Evolutionary conservation across 2,329 filamentous ascomycete genomes (phyloP).

Genomic region (Colletotrichum tropicale): DNA sequence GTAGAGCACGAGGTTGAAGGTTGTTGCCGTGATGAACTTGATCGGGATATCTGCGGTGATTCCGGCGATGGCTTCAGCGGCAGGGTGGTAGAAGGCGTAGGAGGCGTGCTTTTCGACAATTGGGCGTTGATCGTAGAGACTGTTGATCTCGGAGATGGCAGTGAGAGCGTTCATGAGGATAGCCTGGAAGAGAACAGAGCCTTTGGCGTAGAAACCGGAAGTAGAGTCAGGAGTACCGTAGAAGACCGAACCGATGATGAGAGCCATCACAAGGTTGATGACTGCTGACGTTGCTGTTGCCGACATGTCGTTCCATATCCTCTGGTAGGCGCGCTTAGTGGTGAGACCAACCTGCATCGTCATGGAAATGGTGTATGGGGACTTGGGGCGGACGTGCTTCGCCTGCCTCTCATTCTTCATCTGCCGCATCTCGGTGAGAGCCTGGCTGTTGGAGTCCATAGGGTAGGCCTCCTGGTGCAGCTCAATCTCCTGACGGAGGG

Average conservation of each 20-base stretch:
- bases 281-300: slow-evolving; percentile 49
- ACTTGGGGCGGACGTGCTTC: slow-evolving; percentile 56
- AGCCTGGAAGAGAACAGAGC: slow-evolving; percentile 64
- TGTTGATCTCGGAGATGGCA: slow-evolving; percentile 59
- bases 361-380: slow-evolving; percentile 62
- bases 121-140: slow-evolving; percentile 46
- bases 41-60: slow-evolving; percentile 61
- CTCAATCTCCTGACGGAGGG: slow-evolving; percentile 52
- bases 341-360: slow-evolving; percentile 58
- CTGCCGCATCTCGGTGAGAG: slow-evolving; percentile 45
- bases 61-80: slow-evolving; percentile 57
- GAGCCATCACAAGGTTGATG: slow-evolving; percentile 58
- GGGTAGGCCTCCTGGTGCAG: slow-evolving; percentile 52
- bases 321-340: slow-evolving; percentile 55
- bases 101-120: slow-evolving; percentile 55
- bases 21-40: slow-evolving; percentile 54
- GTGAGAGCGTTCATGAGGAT: slow-evolving; percentile 63
- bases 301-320: slow-evolving; percentile 56
- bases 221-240: slow-evolving; percentile 55
- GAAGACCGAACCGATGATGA: slow-evolving; percentile 68
- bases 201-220: slow-evolving; percentile 56
- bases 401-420: slow-evolving; percentile 56
- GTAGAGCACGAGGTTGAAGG: slow-evolving; percentile 63
- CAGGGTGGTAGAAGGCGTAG: slow-evolving; percentile 57
- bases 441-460: slow-evolving; percentile 40